These are phyloP conservation scores for Podila clonocystis DNA, from an alignment of 192 early-diverging fungal species.

Conservation along the genomic window DNA sequence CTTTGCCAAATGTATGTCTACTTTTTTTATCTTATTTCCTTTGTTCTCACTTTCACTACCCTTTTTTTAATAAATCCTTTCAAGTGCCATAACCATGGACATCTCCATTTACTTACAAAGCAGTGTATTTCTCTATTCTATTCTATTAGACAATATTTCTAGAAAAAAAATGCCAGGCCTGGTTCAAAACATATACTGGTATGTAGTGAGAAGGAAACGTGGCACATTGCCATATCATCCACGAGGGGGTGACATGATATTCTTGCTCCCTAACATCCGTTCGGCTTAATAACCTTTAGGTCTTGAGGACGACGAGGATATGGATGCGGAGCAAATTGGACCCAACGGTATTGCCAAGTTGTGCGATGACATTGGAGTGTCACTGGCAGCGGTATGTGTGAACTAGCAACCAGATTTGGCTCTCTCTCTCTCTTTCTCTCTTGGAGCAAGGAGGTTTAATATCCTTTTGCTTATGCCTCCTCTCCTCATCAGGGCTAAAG, in stretches of 20 bases:
- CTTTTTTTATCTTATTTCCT: neutral
- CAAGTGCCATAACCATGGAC: neutral
- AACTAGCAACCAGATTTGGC: neutral
- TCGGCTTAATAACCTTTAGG: slow-evolving; percentile 5
- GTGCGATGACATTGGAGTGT: slow-evolving; percentile 43
- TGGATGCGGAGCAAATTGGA: slow-evolving; percentile 36
- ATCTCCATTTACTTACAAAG: neutral
- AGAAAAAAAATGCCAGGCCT: slow-evolving; percentile 15
- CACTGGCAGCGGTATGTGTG: slow-evolving; percentile 32
- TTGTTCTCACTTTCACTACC: neutral
- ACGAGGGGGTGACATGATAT: neutral
- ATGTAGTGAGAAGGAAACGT: neutral
- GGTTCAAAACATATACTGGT: slow-evolving; percentile 50
- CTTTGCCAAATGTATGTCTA: slow-evolving; percentile 27
- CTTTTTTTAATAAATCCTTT: neutral
- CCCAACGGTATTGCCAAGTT: slow-evolving; percentile 42
- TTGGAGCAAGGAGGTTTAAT: too few relatives aligned
- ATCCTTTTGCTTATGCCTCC: neutral
- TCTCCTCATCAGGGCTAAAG: neutral
- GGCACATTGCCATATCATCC: neutral
- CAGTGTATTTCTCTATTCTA: neutral
- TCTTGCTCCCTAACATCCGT: neutral
- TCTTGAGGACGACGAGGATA: slow-evolving; percentile 39
- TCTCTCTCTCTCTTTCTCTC: neutral
- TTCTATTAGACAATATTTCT: slow-evolving; percentile 27